These are phyloP conservation scores for Crepidotus variabilis DNA, from an alignment of 768 basidiomycete species.

Conservation along the genomic window DNA sequence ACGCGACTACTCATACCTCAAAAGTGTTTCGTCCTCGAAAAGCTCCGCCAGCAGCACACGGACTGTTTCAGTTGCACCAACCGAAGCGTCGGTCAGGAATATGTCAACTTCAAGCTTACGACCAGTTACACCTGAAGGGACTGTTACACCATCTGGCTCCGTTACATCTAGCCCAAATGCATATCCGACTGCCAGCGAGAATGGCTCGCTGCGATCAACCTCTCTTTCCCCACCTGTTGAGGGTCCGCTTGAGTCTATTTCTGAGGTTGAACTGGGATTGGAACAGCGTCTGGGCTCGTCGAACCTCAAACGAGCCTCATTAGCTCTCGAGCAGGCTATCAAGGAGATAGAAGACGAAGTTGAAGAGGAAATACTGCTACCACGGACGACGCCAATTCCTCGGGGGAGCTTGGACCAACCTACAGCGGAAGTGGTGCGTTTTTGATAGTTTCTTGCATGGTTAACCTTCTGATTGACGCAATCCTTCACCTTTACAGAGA, in stretches of 20 bases:
- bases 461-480: constrained; percentile 5
- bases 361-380: constrained; percentile 77
- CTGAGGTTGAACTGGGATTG: constrained; percentile 40
- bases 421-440: constrained; percentile 25
- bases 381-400: constrained; percentile 52
- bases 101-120: constrained; percentile 41
- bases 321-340: constrained; percentile 74
- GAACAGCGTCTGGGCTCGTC: constrained; percentile 49
- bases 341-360: constrained; percentile 73
- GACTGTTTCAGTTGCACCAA: constrained; percentile 46
- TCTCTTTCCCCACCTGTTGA: constrained; percentile 1
- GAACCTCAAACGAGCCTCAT: constrained; percentile 58
- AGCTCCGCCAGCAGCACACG: constrained; percentile 39
- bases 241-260: constrained; percentile 18
- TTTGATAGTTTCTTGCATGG: constrained; percentile 3
- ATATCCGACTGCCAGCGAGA: constrained; percentile 20
- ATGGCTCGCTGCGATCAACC: constrained; percentile 2
- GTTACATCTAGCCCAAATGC: constrained; percentile 35
- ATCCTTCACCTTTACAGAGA: constrained; percentile 24
- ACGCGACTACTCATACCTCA: constrained; percentile 70
- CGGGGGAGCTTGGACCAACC: constrained; percentile 34
- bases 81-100: constrained; percentile 38
- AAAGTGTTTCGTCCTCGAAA: constrained; percentile 41
- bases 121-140: constrained; percentile 55
- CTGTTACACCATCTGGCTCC: constrained; percentile 31